These are phyloP conservation scores for Trichomonas tenax DNA, from an alignment of 208 protist species.

Conservation along the genomic window DNA sequence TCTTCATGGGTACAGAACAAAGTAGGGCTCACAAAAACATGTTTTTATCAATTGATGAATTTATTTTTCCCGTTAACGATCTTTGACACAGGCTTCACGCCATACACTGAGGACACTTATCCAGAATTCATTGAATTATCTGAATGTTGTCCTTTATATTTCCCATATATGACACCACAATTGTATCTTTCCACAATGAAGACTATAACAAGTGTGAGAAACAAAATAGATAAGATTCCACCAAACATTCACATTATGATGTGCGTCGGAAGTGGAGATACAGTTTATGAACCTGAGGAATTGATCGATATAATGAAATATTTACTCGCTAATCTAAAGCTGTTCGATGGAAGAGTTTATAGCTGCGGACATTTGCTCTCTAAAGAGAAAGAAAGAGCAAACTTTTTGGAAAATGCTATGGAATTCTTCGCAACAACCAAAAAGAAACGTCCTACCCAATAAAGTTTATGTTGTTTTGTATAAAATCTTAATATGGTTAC, in stretches of 20 bases:
- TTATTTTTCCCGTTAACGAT: not conserved
- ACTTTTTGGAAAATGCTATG: not conserved
- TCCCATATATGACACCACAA: not conserved
- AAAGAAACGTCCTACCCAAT: not conserved
- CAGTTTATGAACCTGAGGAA: not conserved
- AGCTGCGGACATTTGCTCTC: not conserved
- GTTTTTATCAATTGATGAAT: not conserved
- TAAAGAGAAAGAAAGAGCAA: not conserved
- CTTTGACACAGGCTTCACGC: not conserved
- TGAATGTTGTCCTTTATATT: not conserved
- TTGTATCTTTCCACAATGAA: not conserved
- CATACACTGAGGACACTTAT: not conserved
- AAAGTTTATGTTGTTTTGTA: not conserved
- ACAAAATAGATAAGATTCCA: not conserved
- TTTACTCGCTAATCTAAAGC: not conserved
- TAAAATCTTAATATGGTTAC: not conserved
- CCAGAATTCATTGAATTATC: not conserved
- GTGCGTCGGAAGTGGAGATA: not conserved
- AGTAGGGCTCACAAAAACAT: not conserved
- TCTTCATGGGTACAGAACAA: not conserved
- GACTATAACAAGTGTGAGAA: not conserved
- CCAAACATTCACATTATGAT: not conserved
- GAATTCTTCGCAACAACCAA: not conserved
- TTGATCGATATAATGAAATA: not conserved
- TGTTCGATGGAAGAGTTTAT: not conserved